These are phyloP conservation scores for Trebouxia gelatinosa DNA, from an alignment of 163 green algal species.

Conservation along the genomic window DNA sequence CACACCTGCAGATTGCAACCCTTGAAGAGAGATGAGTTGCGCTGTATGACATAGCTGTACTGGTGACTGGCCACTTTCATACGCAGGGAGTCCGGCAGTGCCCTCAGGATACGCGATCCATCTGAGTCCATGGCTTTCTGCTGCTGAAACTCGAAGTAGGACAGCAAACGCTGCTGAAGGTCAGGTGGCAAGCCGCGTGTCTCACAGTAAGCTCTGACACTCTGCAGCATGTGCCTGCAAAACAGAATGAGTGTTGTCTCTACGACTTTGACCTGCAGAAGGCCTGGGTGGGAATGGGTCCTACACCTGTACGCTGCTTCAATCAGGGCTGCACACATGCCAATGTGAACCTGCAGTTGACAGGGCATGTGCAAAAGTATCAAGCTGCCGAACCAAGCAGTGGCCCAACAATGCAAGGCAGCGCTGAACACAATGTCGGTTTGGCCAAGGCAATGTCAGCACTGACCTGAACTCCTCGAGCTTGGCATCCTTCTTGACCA, in stretches of 20 bases:
- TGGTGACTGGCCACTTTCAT: slow-evolving; percentile 43
- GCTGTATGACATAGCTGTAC: slow-evolving; percentile 35
- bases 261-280: no score
- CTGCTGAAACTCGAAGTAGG: slow-evolving; percentile 54
- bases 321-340: no score
- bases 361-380: no score
- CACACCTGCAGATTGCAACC: slow-evolving; percentile 46
- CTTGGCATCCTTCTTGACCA: slow-evolving; percentile 50
- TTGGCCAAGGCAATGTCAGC: background rate
- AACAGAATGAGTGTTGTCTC: no score
- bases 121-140: slow-evolving; percentile 39
- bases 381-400: no score
- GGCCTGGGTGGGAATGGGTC: no score
- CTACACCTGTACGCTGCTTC: no score
- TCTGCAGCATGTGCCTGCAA: slow-evolving; percentile 31
- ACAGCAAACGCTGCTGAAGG: slow-evolving; percentile 34
- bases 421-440: background rate
- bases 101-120: slow-evolving; percentile 29
- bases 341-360: no score
- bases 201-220: slow-evolving; percentile 38
- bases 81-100: slow-evolving; percentile 30
- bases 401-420: background rate
- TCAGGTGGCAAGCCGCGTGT: slow-evolving; percentile 35
- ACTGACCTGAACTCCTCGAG: slow-evolving; percentile 38
- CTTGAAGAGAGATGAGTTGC: slow-evolving; percentile 43